A percentile compares a stretch with the other conserved stretches of the same genome.
Conservation (phyloP, 352 stramenopile species). For the Globisporangium rhizosaccharum region DNA sequence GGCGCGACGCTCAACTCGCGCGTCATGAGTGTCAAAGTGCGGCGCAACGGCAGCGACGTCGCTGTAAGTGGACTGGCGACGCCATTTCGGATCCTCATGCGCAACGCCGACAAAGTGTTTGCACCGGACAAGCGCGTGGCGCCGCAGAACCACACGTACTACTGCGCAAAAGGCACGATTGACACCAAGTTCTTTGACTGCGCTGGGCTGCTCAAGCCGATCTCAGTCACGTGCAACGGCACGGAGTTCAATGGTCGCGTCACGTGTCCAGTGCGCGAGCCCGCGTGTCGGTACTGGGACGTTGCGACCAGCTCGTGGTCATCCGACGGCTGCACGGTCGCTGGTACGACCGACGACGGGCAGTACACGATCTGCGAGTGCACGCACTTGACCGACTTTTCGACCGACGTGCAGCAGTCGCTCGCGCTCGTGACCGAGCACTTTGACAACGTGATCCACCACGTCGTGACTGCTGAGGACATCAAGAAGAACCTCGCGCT, state of each 20-base stretch:
- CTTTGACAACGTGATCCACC: constrained; percentile 51
- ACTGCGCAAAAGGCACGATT: constrained; percentile 36
- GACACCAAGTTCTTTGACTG: constrained; percentile 59
- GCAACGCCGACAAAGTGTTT: constrained; percentile 34
- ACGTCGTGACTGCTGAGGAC: constrained; percentile 50
- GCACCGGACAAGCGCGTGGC: constrained; percentile 3
- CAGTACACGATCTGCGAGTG: constrained; percentile 75
- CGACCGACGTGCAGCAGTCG: constrained; percentile 55
- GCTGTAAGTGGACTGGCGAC: constrained; percentile 24
- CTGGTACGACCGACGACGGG: constrained; percentile 47
- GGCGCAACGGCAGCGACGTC: constrained; percentile 26
- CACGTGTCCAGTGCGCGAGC: constrained; percentile 42
- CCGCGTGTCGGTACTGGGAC: constrained; percentile 65
- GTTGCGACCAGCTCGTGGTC: constrained; percentile 36
- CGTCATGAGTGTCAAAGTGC: constrained; percentile 59
- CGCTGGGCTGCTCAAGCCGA: constrained; percentile 24
- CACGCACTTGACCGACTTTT: constrained; percentile 71
- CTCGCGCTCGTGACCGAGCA: constrained; percentile 48
- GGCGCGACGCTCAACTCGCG: constrained; percentile 43
- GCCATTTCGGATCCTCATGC: constrained; percentile 49
- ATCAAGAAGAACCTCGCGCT: constrained; percentile 53
- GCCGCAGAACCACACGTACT: constrained; percentile 30
- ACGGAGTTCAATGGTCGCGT: constrained; percentile 40
- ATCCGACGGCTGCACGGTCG: constrained; percentile 43
- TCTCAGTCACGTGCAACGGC: constrained; percentile 47